Base-by-base conservation (phyloP, 2,329 filamentous ascomycete genomes). In the Cladorrhinum sp. region DNA sequence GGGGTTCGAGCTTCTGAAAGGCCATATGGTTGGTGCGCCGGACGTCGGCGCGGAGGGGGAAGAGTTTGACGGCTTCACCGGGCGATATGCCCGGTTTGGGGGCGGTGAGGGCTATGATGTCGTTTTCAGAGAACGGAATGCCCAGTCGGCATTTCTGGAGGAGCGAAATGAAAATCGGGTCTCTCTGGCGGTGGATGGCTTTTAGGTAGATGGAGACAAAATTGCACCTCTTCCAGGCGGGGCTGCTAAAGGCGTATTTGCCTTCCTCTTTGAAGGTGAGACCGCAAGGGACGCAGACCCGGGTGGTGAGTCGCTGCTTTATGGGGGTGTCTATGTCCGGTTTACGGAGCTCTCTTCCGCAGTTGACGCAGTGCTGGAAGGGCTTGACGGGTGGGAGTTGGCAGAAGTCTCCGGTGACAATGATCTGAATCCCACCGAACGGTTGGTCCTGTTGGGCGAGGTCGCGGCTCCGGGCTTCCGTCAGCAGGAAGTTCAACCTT, bases 201-300 rank as follows among this genome's bases (percentile, higher is more conserved):
- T 72, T 79, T 0, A 88, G 74, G 6, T 84, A 75, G 1, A 86
- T 72, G 61, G 83, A 76, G 2, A 68, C 70, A 66, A 88, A 87
- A 1, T 79, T 65, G 63, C 82, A 82, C 50, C 80, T 73, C 12
- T 73, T 62, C 86, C 86, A 89, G 0, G 78, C 79, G 60, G 64
- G 81, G 85, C 16, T 76, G 74, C 14, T 7, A 64, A 88, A 88
- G 0, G 85, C 85, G 82, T 84, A 88, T 65, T 85, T 86, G 12
- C 87, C 79, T 14, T 69, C 36, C 5, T 42, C 36, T 3, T 3
- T 3, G 3, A 7, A 42, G 16, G 5, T 42, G 3, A 7, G 6
- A 9, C 74, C 72, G 55, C 80, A 76, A 5, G 62, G 48, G 1
- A 63, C 55, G 62, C 76, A 78, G n/a, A 67, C 68, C 53, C 77